Percentiles rank a stretch among this genome's conserved stretches.
Conservation (phyloP, 805 yeast genomes). For the Cyberlindnera saturnus region DNA sequence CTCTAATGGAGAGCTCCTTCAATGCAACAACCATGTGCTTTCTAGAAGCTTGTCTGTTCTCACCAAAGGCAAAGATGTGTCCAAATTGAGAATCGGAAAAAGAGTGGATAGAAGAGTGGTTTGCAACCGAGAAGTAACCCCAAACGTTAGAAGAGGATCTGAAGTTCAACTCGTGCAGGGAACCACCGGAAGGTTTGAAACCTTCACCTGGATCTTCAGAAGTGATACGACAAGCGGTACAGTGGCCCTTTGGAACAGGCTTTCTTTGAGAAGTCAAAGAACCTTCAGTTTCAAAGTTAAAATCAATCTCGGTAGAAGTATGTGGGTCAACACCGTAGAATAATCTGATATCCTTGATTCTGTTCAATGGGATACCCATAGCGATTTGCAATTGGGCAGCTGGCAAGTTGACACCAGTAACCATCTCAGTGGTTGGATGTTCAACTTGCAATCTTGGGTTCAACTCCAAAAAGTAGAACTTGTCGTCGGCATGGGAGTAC, state of each 20-base stretch:
- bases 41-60: constrained; percentile 95
- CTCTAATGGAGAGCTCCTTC: constrained; percentile 93
- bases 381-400: constrained; percentile 98
- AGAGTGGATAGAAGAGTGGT: constrained; percentile 95
- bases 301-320: constrained; percentile 83
- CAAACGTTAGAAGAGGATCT: constrained; percentile 96
- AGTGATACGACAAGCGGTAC: constrained; percentile 98
- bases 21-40: constrained; percentile 98
- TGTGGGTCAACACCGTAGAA: constrained; percentile 96
- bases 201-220: constrained; percentile 99
- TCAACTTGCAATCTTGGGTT: constrained; percentile 99
- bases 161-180: constrained; percentile 91
- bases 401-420: constrained; percentile 94
- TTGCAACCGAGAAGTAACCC: constrained; percentile 98
- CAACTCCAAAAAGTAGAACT: constrained; percentile 92
- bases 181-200: constrained; percentile 97
- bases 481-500: constrained; percentile 89
- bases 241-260: constrained; percentile 96
- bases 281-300: constrained; percentile 71
- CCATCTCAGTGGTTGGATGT: constrained; percentile 99
- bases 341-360: constrained; percentile 87
- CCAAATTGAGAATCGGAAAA: constrained; percentile 99
- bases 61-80: constrained; percentile 98
- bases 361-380: constrained; percentile 97
- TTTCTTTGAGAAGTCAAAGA: constrained; percentile 76